Percentiles rank a stretch among this genome's conserved stretches.
Evolutionary conservation across 1,139 yeast species (phyloP).

Genomic region (Yamadazyma membranifaciens): DNA sequence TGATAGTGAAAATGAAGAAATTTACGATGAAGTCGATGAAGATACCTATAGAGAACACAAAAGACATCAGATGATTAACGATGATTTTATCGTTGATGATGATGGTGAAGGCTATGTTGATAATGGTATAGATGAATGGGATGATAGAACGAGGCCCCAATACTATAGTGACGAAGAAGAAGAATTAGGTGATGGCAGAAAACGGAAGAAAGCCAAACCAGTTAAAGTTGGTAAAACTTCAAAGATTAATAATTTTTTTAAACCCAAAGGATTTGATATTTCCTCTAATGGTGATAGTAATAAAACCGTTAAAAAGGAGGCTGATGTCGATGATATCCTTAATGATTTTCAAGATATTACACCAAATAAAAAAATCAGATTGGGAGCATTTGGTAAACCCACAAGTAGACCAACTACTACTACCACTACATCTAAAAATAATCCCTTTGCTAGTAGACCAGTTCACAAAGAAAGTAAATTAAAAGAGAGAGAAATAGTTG

Average conservation of each 20-base stretch:
- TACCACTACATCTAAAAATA: conserved; percentile 1
- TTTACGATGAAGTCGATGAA: conserved; percentile 89
- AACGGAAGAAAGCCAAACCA: conserved; percentile 34
- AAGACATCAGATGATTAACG: conserved; percentile 77
- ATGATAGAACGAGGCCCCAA: conserved; percentile 46
- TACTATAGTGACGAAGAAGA: conserved; percentile 57
- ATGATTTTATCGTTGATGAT: conserved; percentile 93
- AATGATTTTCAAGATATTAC: conserved; percentile 33
- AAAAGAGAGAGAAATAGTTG: neutral
- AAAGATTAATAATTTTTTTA: conserved; percentile 55
- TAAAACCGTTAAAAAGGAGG: conserved; percentile 26
- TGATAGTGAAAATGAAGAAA: conserved; percentile 35
- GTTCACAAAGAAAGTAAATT: neutral
- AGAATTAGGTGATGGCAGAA: conserved; percentile 19
- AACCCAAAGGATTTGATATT: conserved; percentile 26
- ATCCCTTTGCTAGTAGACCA: conserved; percentile 7
- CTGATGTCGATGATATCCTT: conserved; percentile 46
- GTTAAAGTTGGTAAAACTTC: conserved; percentile 47
- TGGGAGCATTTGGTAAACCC: conserved; percentile 10
- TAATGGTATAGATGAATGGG: conserved; percentile 91
- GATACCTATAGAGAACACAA: conserved; percentile 72
- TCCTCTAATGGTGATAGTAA: conserved; percentile 14
- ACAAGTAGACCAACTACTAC: conserved; percentile 2
- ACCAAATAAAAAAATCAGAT: conserved; percentile 10
- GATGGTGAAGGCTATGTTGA: conserved; percentile 89